phyloP scores from a whole-genome alignment of 768 basidiomycete species.

The Leccinum obscurum region DNA sequence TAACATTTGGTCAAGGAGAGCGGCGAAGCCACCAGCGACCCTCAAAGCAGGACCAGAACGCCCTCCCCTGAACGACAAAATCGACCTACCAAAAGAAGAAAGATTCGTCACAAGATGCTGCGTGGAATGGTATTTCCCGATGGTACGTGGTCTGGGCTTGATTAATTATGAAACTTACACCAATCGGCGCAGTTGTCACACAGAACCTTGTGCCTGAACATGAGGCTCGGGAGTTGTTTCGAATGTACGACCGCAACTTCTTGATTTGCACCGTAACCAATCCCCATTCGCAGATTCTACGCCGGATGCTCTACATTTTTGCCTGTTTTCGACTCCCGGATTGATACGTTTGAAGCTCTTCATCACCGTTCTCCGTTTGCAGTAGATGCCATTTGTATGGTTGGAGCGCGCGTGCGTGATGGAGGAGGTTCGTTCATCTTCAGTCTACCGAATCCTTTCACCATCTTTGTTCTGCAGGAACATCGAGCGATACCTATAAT shows the following conservation, averaged over 20 bases:
- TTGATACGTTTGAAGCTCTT: conserved; percentile 86
- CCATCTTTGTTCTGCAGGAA: conserved; percentile 44
- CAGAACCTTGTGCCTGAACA: conserved; percentile 78
- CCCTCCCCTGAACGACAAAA: conserved; percentile 70
- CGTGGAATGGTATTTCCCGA: conserved; percentile 72
- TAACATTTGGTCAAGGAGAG: conserved; percentile 54
- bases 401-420: conserved; percentile 86
- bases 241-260: conserved; percentile 51
- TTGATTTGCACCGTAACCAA: conserved; percentile 15
- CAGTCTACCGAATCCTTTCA: conserved; percentile 4
- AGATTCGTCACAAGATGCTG: conserved; percentile 61
- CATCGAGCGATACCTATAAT: conserved; percentile 70
- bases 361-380: conserved; percentile 92
- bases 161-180: conserved; percentile 1
- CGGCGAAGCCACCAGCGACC: conserved; percentile 67
- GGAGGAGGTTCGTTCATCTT: conserved; percentile 65
- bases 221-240: conserved; percentile 85
- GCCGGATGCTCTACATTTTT: conserved; percentile 90
- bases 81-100: conserved; percentile 70
- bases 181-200: conserved; percentile 62
- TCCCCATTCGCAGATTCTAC: conserved; percentile 62
- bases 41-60: conserved; percentile 72
- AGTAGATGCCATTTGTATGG: conserved; percentile 91
- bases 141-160: conserved; percentile 42
- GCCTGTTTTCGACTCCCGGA: conserved; percentile 78